Conservation (phyloP, 2,329 filamentous ascomycete genomes). For the Graphilbum ipis-grandicollis region DNA sequence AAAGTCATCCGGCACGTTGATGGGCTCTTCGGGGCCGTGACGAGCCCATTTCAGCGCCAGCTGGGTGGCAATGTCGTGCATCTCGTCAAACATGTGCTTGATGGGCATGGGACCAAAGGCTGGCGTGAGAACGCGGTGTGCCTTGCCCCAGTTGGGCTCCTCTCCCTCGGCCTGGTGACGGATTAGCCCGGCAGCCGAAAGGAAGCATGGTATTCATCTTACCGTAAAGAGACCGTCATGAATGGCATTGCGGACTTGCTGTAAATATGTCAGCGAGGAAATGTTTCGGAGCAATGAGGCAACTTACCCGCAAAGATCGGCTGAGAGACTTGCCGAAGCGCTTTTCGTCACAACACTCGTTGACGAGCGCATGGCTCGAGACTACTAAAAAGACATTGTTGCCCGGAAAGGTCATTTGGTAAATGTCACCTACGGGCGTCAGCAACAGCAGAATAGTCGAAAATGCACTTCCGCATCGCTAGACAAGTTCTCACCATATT, state of each 20-base stretch:
- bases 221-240: conserved; percentile 52
- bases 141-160: conserved; percentile 48
- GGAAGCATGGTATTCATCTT: conserved; percentile 4
- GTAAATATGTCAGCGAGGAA: neutral
- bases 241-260: conserved; percentile 40
- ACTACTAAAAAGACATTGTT: too few relatives aligned
- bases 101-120: conserved; percentile 55
- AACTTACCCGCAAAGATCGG: conserved; percentile 24
- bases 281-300: neutral
- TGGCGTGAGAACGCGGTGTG: conserved; percentile 47
- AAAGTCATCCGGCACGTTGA: conserved; percentile 46
- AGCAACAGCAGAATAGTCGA: too few relatives aligned
- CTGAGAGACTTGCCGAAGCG: conserved; percentile 44
- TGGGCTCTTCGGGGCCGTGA: conserved; percentile 35
- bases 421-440: too few relatives aligned
- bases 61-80: conserved; percentile 51
- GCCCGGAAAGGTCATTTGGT: too few relatives aligned
- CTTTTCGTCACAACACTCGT: conserved; percentile 48
- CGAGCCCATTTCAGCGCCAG: conserved; percentile 52
- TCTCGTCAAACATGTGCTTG: conserved; percentile 49
- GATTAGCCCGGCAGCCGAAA: too few relatives aligned
- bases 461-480: too few relatives aligned
- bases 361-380: conserved; percentile 22
- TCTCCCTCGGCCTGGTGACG: neutral
- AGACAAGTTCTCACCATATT: too few relatives aligned